These are phyloP conservation scores for Kondoa malvinella DNA, from an alignment of 768 basidiomycete species.

Conservation along the genomic window DNA sequence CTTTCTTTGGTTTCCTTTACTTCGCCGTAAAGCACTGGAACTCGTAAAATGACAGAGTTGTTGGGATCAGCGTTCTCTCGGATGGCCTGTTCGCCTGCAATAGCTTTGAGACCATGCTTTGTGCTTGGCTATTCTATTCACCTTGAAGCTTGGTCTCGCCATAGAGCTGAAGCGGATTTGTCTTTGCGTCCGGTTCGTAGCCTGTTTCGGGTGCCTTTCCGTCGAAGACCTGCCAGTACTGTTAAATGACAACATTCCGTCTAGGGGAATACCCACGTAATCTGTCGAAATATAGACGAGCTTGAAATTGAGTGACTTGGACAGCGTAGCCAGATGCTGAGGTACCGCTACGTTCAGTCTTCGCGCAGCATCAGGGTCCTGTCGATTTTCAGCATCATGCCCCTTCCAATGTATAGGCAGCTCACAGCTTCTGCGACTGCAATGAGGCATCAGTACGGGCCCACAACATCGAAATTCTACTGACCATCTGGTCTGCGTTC, in stretches of 20 bases:
- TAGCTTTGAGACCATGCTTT: too few species aligned
- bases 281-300: constrained; percentile 83
- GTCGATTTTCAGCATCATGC: background rate
- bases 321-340: constrained; percentile 49
- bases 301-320: constrained; percentile 46
- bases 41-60: constrained; percentile 54
- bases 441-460: background rate
- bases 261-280: constrained; percentile 3
- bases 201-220: constrained; percentile 49
- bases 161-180: constrained; percentile 78
- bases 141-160: constrained; percentile 73
- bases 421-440: constrained; percentile 16
- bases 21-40: constrained; percentile 53
- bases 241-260: constrained; percentile 32
- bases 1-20: constrained; percentile 10
- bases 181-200: constrained; percentile 53
- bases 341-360: constrained; percentile 72
- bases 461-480: background rate
- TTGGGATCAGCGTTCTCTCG: constrained; percentile 43
- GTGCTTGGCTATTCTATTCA: too few species aligned
- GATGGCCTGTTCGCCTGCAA: constrained; percentile 47
- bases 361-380: background rate
- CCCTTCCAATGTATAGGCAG: background rate
- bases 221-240: constrained; percentile 82
- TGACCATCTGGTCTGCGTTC: constrained; percentile 14